Evolutionary conservation across 1,284 basidiomycete genomes (phyloP), one percentile per base, ranked within the genome.

Genomic region (Schizophyllum amplum): DNA sequence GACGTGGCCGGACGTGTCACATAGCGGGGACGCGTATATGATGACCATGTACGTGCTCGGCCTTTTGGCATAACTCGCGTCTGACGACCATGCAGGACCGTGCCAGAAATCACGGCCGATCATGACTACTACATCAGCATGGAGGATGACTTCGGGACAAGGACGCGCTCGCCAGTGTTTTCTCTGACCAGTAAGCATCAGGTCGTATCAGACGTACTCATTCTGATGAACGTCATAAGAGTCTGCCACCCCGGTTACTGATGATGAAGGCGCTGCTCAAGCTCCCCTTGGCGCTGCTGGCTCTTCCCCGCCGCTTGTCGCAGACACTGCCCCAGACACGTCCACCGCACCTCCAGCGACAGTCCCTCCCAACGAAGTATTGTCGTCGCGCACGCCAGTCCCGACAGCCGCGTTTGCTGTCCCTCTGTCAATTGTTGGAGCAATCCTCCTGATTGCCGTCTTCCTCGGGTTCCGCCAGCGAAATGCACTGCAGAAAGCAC

Each of bases 321-420:
- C 47, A 26, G 15, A 47, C 9, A 5, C 46, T 0, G 24, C 54
- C 22, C 21, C 24, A 22, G 24, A 17, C 48, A 13, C 48, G 48
- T 47, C 57, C n/a, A 27, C 51, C 26, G 51, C 48, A 33, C 58
- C 56, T 13, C 53, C 24, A n/a, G n/a, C n/a, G n/a, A n/a, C n/a
- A n/a, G n/a, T n/a, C 33, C 33, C 33, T 42, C 33, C 33, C 33
- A 42, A 17, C 33, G 47, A 53, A 51, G 47, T 59, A 20, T 54
- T 55, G 17, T 33, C 58, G 20, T 59, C 53, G 46, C 47, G 57
- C 52, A 59, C 62, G 4, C 67, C 71, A 9, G 65, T 70, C 3
- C 72, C 77, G 4, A 65, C 68, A 24, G 75, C 72, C 0, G 75
- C 76, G 1, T 71, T 75, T 55, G 76, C 74, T 15, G 69, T 79